phyloP scores from a whole-genome alignment of 2,329 filamentous ascomycete species.

The Rugonectria rugulosa region DNA sequence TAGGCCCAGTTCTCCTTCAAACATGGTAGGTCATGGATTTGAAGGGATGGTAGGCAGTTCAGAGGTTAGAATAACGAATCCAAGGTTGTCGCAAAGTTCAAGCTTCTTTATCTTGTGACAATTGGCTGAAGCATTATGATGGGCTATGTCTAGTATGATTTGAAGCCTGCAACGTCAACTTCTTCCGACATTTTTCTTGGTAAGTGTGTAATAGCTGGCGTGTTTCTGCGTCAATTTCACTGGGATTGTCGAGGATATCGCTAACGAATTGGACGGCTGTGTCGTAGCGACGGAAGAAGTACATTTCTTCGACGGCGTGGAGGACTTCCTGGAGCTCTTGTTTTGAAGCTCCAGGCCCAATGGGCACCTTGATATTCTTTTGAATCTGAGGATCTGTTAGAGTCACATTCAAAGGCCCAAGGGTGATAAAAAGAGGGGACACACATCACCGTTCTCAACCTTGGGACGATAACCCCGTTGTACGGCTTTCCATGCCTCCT shows the following conservation, averaged over 20 bases:
- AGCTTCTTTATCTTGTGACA: neutral
- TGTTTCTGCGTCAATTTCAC: constrained; percentile 54
- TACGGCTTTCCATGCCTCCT: constrained; percentile 57
- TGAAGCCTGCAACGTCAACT: constrained; percentile 25
- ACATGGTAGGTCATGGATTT: too few relatives aligned
- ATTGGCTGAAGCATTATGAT: neutral
- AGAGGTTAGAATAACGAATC: neutral
- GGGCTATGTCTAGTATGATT: neutral
- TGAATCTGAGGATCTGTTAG: constrained; percentile 53
- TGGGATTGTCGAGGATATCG: constrained; percentile 42
- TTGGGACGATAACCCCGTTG: constrained; percentile 55
- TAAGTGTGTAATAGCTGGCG: constrained; percentile 51
- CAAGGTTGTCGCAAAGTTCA: neutral
- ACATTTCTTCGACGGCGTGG: constrained; percentile 65
- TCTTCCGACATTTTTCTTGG: constrained; percentile 50
- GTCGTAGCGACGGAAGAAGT: constrained; percentile 58
- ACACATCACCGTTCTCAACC: constrained; percentile 63
- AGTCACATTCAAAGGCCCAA: too few relatives aligned
- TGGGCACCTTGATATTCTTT: constrained; percentile 51
- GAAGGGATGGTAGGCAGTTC: neutral
- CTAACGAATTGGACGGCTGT: constrained; percentile 54
- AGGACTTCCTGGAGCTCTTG: constrained; percentile 58
- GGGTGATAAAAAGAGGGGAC: constrained; percentile 8
- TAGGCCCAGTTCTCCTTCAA: neutral
- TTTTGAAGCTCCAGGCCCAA: constrained; percentile 50